Evolutionary conservation across 106 monocot genomes (phyloP).

Genomic region (Dendrobium nobile): DNA sequence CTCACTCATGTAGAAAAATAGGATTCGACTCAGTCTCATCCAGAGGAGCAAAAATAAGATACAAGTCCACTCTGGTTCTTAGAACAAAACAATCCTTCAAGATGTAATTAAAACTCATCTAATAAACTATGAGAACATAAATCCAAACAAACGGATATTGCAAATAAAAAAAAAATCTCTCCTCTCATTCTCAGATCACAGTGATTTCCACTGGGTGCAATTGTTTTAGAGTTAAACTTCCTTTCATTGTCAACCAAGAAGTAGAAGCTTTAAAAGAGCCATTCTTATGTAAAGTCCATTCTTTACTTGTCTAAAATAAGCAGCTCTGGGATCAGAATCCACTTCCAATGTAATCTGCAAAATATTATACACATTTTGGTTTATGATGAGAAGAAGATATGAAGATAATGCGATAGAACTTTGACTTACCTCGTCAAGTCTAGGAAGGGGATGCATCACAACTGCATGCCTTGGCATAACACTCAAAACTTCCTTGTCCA

Average conservation of each 20-base stretch:
- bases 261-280: slow-evolving; percentile 90
- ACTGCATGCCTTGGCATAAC: slow-evolving; percentile 87
- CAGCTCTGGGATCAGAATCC: slow-evolving; percentile 90
- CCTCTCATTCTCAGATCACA: no score
- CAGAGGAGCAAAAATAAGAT: no score
- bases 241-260: slow-evolving; percentile 20
- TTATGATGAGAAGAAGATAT: slow-evolving; percentile 1
- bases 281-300: slow-evolving; percentile 97
- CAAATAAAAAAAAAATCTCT: no score
- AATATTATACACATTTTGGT: background rate
- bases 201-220: no score
- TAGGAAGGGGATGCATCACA: slow-evolving; percentile 97
- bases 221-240: background rate
- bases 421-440: slow-evolving; percentile 82
- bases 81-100: no score
- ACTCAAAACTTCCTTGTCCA: slow-evolving; percentile 58
- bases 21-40: no score
- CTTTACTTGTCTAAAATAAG: slow-evolving; percentile 95
- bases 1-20: no score
- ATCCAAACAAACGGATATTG: background rate
- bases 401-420: background rate
- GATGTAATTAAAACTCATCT: background rate
- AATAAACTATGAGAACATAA: background rate
- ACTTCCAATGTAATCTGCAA: slow-evolving; percentile 81
- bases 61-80: no score